phyloP scores from a whole-genome alignment of 2,329 filamentous ascomycete genomes.

The Fusarium siculi region DNA sequence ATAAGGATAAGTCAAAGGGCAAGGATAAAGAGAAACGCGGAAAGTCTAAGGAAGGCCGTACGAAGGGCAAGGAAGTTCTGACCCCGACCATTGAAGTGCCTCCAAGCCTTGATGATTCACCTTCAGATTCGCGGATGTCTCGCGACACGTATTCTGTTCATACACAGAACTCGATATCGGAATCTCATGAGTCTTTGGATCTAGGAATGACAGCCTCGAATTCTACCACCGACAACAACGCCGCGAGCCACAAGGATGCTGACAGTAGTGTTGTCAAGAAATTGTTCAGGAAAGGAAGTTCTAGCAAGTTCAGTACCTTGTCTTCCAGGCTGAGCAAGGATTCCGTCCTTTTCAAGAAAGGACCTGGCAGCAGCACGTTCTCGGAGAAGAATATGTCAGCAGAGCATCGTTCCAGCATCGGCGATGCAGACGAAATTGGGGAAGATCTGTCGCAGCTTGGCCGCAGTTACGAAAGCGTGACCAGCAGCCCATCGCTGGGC shows the following conservation, averaged over 20 bases:
- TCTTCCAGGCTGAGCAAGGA: constrained; percentile 67
- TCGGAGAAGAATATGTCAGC: constrained; percentile 66
- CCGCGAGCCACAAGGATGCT: constrained; percentile 58
- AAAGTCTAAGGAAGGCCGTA: constrained; percentile 50
- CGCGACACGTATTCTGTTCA: constrained; percentile 67
- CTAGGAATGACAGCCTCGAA: constrained; percentile 67
- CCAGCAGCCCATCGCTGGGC: constrained; percentile 67
- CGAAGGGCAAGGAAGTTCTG: constrained; percentile 52
- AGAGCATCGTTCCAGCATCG: constrained; percentile 67
- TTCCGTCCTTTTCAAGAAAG: constrained; percentile 67
- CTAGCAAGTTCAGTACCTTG: constrained; percentile 70
- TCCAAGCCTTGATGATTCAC: constrained; percentile 58
- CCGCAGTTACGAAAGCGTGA: constrained; percentile 66
- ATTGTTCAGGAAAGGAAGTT: constrained; percentile 73
- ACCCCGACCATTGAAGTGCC: constrained; percentile 54
- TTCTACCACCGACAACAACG: constrained; percentile 64
- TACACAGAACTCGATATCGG: constrained; percentile 67
- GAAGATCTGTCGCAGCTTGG: constrained; percentile 58
- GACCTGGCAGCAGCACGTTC: constrained; percentile 65
- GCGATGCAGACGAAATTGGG: constrained; percentile 63
- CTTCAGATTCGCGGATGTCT: constrained; percentile 64
- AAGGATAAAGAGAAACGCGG: constrained; percentile 49
- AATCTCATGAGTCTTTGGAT: constrained; percentile 68
- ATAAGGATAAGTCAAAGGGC: constrained; percentile 43
- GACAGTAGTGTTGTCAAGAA: constrained; percentile 70